phyloP scores from a whole-genome alignment of 768 basidiomycete species.

The Phylloporus arenicola region DNA sequence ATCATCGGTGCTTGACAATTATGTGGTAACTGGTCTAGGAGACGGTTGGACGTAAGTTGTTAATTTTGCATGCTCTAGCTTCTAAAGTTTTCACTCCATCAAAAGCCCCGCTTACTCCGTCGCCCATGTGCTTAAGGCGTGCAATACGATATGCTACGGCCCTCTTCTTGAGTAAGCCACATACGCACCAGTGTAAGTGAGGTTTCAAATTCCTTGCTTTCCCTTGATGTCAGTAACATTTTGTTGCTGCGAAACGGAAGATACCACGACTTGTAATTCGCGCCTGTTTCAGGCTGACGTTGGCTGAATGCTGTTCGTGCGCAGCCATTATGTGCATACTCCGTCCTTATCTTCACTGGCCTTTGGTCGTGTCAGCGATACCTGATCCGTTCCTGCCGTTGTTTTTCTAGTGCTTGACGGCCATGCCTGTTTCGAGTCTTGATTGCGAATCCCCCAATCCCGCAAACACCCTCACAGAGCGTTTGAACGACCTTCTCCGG shows the following conservation, averaged over 20 bases:
- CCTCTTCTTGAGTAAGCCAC: no score
- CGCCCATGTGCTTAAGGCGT: background rate
- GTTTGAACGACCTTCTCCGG: conserved; percentile 59
- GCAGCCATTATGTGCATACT: background rate
- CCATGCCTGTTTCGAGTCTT: background rate
- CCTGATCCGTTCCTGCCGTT: no score
- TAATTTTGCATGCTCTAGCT: no score
- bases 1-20: no score
- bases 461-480: conserved; percentile 55
- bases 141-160: no score
- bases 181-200: no score
- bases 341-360: background rate
- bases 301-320: background rate
- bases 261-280: no score
- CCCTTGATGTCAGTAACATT: background rate
- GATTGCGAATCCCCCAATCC: conserved; percentile 45
- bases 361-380: no score
- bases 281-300: background rate
- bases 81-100: no score
- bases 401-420: background rate
- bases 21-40: no score
- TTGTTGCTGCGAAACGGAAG: background rate
- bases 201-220: background rate
- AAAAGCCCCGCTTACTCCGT: no score
- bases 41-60: no score